Conservation (phyloP, 2,329 filamentous ascomycete species). For the Neopestalotiopsis rosae region DNA sequence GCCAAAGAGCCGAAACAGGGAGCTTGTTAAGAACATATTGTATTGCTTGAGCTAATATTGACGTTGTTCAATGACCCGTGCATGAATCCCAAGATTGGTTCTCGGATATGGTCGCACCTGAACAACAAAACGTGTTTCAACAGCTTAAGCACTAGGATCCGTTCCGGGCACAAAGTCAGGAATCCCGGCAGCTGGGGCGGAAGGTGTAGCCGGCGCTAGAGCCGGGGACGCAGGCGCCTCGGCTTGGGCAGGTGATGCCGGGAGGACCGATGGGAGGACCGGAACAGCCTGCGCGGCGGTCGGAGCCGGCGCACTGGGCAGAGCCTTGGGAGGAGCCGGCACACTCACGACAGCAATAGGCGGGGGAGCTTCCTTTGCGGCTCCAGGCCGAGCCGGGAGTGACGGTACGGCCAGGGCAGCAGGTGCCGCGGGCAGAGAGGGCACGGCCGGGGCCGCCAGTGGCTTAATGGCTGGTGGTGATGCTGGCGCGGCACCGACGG, state of each 20-base stretch:
- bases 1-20: no score
- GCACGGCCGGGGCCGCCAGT: background rate
- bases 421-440: background rate
- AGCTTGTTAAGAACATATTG: background rate
- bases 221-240: conserved; percentile 2
- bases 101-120: background rate
- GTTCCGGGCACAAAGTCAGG: conserved; percentile 15
- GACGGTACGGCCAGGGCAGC: background rate
- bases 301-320: conserved; percentile 2
- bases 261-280: background rate
- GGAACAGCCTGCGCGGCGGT: background rate
- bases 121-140: background rate
- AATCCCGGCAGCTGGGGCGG: background rate
- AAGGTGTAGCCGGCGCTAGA: background rate
- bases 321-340: background rate
- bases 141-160: background rate
- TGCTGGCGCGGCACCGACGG: background rate
- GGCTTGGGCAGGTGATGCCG: background rate
- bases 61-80: accelerated
- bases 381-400: background rate
- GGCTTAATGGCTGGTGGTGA: background rate
- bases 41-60: background rate
- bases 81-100: background rate
- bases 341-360: conserved; percentile 2
- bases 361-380: conserved; percentile 4